A percentile compares a stretch with the other conserved stretches of the same genome.
Evolutionary conservation across 2,329 filamentous ascomycete species (phyloP).

Genomic region (Cytospora schulzeri): DNA sequence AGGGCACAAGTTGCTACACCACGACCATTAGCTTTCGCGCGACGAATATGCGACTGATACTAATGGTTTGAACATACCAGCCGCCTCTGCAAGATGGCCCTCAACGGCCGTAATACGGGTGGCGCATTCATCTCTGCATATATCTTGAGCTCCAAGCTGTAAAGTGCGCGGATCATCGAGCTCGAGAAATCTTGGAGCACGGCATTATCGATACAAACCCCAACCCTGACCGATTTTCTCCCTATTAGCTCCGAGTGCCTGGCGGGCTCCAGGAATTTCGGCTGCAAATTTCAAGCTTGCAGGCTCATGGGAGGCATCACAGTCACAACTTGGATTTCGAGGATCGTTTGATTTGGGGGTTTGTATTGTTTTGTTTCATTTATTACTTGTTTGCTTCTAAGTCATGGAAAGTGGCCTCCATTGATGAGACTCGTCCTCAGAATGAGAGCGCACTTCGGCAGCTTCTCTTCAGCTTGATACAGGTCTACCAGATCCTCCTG

Average conservation of each 20-base stretch:
- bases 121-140: slow-evolving; percentile 39
- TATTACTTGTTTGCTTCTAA: background rate
- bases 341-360: background rate
- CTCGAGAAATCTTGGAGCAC: slow-evolving; percentile 24
- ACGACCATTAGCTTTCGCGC: slow-evolving; percentile 19
- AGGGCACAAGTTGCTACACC: slow-evolving; percentile 31
- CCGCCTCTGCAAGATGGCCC: slow-evolving; percentile 36
- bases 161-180: slow-evolving; percentile 17
- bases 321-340: background rate
- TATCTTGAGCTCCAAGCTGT: slow-evolving; percentile 17
- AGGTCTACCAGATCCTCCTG: background rate
- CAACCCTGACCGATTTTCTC: background rate
- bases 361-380: background rate
- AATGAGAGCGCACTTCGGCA: background rate
- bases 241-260: background rate
- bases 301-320: background rate
- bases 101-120: slow-evolving; percentile 41
- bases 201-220: slow-evolving; percentile 26
- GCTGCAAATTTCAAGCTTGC: background rate
- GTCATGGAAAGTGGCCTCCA: background rate
- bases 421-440: background rate
- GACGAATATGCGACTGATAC: background rate
- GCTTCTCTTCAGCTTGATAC: background rate
- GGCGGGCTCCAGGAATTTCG: background rate
- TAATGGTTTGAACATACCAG: slow-evolving; percentile 31